These are phyloP conservation scores for Fragosphaeria purpurea DNA, from an alignment of 2,329 filamentous ascomycete genomes.

Conservation along the genomic window DNA sequence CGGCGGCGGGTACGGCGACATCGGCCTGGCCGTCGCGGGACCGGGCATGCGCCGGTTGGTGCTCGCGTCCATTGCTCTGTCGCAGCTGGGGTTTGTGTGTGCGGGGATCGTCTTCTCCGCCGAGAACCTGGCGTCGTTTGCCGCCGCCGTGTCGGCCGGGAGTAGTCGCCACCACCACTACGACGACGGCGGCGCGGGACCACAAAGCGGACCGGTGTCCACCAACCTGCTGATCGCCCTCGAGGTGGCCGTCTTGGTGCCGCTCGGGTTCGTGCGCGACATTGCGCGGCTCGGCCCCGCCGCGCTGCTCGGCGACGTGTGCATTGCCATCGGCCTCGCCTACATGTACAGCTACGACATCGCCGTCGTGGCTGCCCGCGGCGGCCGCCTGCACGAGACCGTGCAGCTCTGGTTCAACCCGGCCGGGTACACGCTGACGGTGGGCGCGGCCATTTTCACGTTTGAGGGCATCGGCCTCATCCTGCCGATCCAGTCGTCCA, in stretches of 20 bases:
- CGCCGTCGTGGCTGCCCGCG: constrained; percentile 40
- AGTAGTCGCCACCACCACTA: neutral
- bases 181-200: neutral
- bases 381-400: constrained; percentile 41
- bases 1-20: constrained; percentile 66
- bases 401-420: constrained; percentile 60
- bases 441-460: constrained; percentile 67
- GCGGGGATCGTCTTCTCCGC: constrained; percentile 69
- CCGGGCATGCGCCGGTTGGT: constrained; percentile 54
- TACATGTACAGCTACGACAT: constrained; percentile 70
- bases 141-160: constrained; percentile 44
- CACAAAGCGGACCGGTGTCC: constrained; percentile 25
- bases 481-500: constrained; percentile 65
- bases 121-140: constrained; percentile 60
- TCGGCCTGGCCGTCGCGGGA: constrained; percentile 58
- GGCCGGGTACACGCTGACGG: constrained; percentile 55
- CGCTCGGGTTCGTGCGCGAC: constrained; percentile 60
- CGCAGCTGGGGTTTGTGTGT: constrained; percentile 69
- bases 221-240: constrained; percentile 52
- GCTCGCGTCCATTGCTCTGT: constrained; percentile 59
- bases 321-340: constrained; percentile 58
- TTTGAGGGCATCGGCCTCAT: constrained; percentile 72
- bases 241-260: constrained; percentile 55
- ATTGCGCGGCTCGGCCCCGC: constrained; percentile 63
- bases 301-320: constrained; percentile 60